A percentile compares a stretch with the other conserved stretches of the same genome.
Evolutionary conservation across 116 monocot genomes (phyloP).

Genomic region (Posidonia oceanica): DNA sequence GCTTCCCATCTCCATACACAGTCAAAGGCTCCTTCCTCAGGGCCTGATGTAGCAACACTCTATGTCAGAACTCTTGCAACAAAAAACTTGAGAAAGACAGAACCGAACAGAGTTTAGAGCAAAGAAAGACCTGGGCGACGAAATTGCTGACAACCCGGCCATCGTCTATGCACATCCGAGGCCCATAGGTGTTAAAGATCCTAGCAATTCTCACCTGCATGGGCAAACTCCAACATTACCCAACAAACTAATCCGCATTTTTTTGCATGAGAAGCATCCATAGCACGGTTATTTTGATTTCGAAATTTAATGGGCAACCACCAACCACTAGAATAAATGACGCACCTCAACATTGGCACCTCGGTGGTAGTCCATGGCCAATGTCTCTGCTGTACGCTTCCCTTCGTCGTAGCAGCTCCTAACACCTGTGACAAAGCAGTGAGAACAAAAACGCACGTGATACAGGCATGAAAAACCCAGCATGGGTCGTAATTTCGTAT

Average conservation of each 20-base stretch:
- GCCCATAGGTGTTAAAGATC: constrained; percentile 97
- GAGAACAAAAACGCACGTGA: background rate
- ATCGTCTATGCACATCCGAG: constrained; percentile 97
- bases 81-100: background rate
- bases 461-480: background rate
- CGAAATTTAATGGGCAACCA: background rate
- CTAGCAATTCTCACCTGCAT: constrained; percentile 84
- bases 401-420: constrained; percentile 97
- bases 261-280: background rate
- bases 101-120: background rate
- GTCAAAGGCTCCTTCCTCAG: constrained; percentile 77
- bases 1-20: constrained; percentile 76
- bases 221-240: background rate
- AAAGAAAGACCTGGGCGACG: constrained; percentile 67
- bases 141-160: constrained; percentile 96
- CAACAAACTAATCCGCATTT: background rate
- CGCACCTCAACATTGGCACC: constrained; percentile 85
- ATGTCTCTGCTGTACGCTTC: constrained; percentile 87
- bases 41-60: constrained; percentile 25
- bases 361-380: constrained; percentile 99
- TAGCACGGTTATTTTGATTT: background rate
- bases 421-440: constrained; percentile 41
- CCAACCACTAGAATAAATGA: background rate
- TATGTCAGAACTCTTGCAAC: background rate
- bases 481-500: too few relatives aligned